These are phyloP conservation scores for Colletotrichum sp. DNA, from an alignment of 2,329 filamentous ascomycete genomes.

Conservation along the genomic window DNA sequence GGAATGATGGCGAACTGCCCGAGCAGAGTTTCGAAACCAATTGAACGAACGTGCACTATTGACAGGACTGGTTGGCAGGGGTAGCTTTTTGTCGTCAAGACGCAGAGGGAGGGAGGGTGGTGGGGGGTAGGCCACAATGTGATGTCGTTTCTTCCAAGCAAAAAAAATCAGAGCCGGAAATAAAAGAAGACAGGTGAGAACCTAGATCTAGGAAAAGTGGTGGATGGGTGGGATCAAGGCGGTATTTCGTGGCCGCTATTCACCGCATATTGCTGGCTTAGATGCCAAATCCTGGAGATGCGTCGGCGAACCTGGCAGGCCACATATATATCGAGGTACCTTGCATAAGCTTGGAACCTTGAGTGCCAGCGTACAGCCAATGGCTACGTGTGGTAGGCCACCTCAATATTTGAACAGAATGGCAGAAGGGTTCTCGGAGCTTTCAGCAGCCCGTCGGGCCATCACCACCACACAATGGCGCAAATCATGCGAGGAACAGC, in stretches of 20 bases:
- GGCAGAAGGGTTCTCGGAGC: background rate
- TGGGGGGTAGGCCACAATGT: background rate
- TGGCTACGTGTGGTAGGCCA: background rate
- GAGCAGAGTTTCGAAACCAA: background rate
- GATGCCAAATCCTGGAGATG: background rate
- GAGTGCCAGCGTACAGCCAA: background rate
- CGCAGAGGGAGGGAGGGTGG: background rate
- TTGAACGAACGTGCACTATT: background rate
- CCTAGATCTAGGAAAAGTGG: background rate
- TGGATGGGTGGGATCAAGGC: background rate
- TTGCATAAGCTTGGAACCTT: background rate
- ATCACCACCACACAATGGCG: background rate
- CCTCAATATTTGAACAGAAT: background rate
- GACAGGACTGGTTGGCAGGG: background rate
- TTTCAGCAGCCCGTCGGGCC: background rate
- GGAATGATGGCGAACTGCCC: background rate
- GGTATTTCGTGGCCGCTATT: background rate
- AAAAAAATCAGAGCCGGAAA: background rate
- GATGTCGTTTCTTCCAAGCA: background rate
- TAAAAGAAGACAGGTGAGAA: background rate
- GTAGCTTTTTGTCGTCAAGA: background rate
- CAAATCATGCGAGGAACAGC: conserved; percentile 4
- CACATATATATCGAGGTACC: background rate
- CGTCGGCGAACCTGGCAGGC: background rate
- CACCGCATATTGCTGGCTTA: conserved; percentile 6